Base-by-base conservation (phyloP, 176 grass and related monocot species). In the Hyparrhenia diplandra region DNA sequence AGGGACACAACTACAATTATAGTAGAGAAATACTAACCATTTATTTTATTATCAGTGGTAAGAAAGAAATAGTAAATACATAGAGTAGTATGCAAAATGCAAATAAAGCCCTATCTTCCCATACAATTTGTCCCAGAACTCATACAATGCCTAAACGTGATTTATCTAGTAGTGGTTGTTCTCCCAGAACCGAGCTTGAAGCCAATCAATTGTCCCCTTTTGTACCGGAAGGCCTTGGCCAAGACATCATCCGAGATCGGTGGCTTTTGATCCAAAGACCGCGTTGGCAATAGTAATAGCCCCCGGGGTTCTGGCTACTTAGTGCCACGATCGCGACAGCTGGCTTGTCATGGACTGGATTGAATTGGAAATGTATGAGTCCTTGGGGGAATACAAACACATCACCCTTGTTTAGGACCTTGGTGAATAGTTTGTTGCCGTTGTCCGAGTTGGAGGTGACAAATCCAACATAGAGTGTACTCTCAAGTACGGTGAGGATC, bases 391-490 rank as follows among this genome's bases (percentile, higher is more conserved):
- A 73, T 0, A 73, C 55, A 0, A 73, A 82, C 27, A 82, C 51
- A 0, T 61, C 79, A 3, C 81, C 81, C 71, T 83, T 83, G 21
- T 66, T 27, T 2, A 75, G 43, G 17, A 12, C 5, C 61, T 76
- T 84, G 23, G 57, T 1, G 23, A 60, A 60, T n/a, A 60, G 57
- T 23, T 60, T 60, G 57, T 27, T 60, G 5, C 49, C 77, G 31
- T 69, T 69, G 35, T 75, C 51, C 52, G 64, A 23, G 49, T 74
- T 81, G 2, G 85, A 83, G 5, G 85, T 87, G 64, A 87, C 45
- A 47, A 87, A 87, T 4, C 85, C 85, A 25, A 87, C 85, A 1
- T 83, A 87, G 37, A 87, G 79, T 6, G 79, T 83, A 0, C 85
- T 79, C 23, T 87, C 77, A 1, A 87, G 60, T 6, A 87, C 79